phyloP scores from a whole-genome alignment of 1,284 basidiomycete species.

The Marasmius oreades region DNA sequence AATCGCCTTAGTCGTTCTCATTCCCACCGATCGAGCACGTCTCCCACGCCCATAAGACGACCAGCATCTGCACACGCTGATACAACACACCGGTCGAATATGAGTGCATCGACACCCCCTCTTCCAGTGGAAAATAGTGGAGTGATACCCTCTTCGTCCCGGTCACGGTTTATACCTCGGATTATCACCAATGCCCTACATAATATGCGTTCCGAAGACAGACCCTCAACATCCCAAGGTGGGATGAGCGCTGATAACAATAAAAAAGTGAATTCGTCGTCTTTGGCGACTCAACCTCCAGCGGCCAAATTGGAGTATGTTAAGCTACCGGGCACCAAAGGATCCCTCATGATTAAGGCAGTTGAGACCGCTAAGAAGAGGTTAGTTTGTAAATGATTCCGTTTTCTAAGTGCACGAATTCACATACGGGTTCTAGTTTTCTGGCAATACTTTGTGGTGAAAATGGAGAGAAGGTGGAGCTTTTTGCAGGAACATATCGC shows the following conservation, averaged over 20 bases:
- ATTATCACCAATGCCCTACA: conserved; percentile 64
- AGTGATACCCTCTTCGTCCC: conserved; percentile 25
- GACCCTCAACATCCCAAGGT: conserved; percentile 27
- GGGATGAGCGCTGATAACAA: conserved; percentile 30
- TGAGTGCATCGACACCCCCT: conserved; percentile 1
- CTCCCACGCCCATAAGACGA: conserved; percentile 11
- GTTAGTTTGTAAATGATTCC: conserved; percentile 33
- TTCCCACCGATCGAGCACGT: conserved; percentile 10
- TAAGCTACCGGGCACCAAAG: conserved; percentile 87
- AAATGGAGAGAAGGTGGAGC: conserved; percentile 85
- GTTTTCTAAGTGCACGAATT: background rate
- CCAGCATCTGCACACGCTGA: conserved; percentile 15
- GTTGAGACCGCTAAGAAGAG: conserved; percentile 87
- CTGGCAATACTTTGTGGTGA: conserved; percentile 89
- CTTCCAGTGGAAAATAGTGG: conserved; percentile 4
- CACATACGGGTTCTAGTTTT: conserved; percentile 48
- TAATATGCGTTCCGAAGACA: conserved; percentile 56
- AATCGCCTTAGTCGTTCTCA: conserved; percentile 8
- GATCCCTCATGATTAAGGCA: conserved; percentile 75
- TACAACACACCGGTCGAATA: background rate
- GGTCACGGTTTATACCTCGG: conserved; percentile 65
- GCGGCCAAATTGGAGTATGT: conserved; percentile 85
- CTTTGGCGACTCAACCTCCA: conserved; percentile 49
- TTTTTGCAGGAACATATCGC: conserved; percentile 83
- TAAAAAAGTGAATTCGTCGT: conserved; percentile 26